phyloP scores from a whole-genome alignment of 495 filamentous ascomycete species.

The Penicillium parvum region DNA sequence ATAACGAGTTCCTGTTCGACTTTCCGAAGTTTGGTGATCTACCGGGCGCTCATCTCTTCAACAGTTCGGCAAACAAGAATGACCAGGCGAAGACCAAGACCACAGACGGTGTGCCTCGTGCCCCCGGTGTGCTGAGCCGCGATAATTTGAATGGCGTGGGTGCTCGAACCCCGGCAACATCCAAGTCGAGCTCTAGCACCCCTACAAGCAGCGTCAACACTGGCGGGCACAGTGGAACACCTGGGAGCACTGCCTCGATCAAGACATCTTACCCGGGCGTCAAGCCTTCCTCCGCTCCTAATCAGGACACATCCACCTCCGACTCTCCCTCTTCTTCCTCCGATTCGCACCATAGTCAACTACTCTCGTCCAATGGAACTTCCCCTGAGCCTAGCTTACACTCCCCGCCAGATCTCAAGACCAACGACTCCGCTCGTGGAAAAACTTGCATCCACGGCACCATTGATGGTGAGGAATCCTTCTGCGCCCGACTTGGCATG shows the following conservation, averaged over 20 bases:
- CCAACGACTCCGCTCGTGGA: conserved; percentile 39
- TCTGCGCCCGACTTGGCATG: conserved; percentile 68
- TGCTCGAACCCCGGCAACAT: conserved; percentile 1
- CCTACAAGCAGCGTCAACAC: conserved; percentile 1
- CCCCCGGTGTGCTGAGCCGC: conserved; percentile 34
- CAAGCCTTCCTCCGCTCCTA: conserved; percentile 26
- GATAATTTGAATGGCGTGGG: conserved; percentile 15
- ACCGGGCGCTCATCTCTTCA: conserved; percentile 59
- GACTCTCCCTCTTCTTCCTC: conserved; percentile 55
- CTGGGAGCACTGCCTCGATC: conserved; percentile 12
- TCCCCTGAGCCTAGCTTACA: conserved; percentile 63
- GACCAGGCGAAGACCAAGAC: conserved; percentile 26
- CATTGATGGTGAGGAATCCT: conserved; percentile 54
- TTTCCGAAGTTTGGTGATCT: conserved; percentile 88
- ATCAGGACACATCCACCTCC: conserved; percentile 42
- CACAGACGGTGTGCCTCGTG: conserved; percentile 16
- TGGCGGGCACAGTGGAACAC: conserved; percentile 4
- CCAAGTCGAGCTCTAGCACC: conserved; percentile 10
- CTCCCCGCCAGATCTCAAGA: conserved; percentile 54
- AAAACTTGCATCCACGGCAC: conserved; percentile 26
- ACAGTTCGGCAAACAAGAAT: conserved; percentile 32
- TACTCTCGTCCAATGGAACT: conserved; percentile 81
- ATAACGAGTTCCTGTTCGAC: conserved; percentile 86
- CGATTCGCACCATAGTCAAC: conserved; percentile 54
- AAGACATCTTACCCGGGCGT: conserved; percentile 15